Percentiles rank a stretch among this genome's conserved stretches.
These are phyloP conservation scores for Cicer judaicum DNA, from an alignment of 306 rosid genomes.

Conservation along the genomic window DNA sequence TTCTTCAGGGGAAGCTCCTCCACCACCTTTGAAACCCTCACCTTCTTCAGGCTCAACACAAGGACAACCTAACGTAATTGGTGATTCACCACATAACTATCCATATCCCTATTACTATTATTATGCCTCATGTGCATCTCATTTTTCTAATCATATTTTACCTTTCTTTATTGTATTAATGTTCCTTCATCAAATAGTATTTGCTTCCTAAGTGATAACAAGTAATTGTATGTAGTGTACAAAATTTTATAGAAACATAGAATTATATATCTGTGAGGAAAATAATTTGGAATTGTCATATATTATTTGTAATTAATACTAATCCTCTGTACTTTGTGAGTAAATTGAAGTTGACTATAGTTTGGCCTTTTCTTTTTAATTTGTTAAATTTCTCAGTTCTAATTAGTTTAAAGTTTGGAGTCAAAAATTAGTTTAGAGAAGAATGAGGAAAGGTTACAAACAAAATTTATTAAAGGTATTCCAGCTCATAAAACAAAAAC, in stretches of 20 bases:
- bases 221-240: conserved; percentile 11
- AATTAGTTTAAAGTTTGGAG: no score
- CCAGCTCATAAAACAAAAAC: no score
- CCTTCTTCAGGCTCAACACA: conserved; percentile 20
- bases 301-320: no score
- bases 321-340: no score
- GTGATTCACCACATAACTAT: conserved; percentile 2
- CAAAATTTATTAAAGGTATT: no score
- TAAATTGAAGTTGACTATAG: no score
- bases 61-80: conserved; percentile 22
- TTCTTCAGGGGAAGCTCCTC: background rate
- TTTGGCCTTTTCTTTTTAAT: no score
- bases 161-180: background rate
- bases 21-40: conserved; percentile 11
- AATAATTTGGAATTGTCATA: no score
- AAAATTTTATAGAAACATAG: background rate
- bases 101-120: conserved; percentile 34
- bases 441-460: no score
- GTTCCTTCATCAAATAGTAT: background rate
- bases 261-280: no score
- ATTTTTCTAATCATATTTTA: conserved; percentile 1
- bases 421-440: no score
- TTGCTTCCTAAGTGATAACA: conserved; percentile 18
- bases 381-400: no score
- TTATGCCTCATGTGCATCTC: conserved; percentile 21